Conservation (phyloP, 768 basidiomycete genomes). For the Suillus lakei region DNA sequence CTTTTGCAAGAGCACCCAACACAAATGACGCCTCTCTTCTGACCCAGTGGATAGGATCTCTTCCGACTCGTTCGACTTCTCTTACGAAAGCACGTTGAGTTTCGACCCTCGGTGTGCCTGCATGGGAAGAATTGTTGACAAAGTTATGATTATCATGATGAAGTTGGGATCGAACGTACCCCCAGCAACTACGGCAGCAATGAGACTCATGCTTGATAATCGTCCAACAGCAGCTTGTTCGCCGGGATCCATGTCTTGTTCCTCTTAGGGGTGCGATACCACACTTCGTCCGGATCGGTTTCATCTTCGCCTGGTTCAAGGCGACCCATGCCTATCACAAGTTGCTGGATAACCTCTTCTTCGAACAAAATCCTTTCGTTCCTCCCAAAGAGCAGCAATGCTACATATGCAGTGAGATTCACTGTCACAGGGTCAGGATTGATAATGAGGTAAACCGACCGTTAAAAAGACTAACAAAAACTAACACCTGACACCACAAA, state of each 20-base stretch:
- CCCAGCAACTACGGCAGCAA: slow-evolving; percentile 84
- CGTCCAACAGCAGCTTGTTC: slow-evolving; percentile 87
- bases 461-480: too few species aligned
- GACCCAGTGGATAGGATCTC: slow-evolving; percentile 76
- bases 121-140: slow-evolving; percentile 11
- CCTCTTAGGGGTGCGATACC: slow-evolving; percentile 35
- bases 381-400: slow-evolving; percentile 70
- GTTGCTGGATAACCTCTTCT: slow-evolving; percentile 80
- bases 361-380: slow-evolving; percentile 70
- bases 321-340: slow-evolving; percentile 89
- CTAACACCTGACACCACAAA: background rate
- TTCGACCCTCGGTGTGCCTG: slow-evolving; percentile 60
- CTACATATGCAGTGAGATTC: slow-evolving; percentile 38
- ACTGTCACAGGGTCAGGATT: slow-evolving; percentile 10
- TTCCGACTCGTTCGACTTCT: slow-evolving; percentile 71
- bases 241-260: slow-evolving; percentile 46
- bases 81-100: slow-evolving; percentile 69
- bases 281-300: slow-evolving; percentile 42
- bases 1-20: slow-evolving; percentile 86
- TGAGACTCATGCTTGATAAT: slow-evolving; percentile 90
- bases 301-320: slow-evolving; percentile 50
- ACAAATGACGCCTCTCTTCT: slow-evolving; percentile 88
- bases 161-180: slow-evolving; percentile 47
- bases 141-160: slow-evolving; percentile 14
- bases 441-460: slow-evolving; percentile 36